phyloP scores from a whole-genome alignment of 2,329 filamentous ascomycete species.

The Monilinia vaccinii-corymbosi region DNA sequence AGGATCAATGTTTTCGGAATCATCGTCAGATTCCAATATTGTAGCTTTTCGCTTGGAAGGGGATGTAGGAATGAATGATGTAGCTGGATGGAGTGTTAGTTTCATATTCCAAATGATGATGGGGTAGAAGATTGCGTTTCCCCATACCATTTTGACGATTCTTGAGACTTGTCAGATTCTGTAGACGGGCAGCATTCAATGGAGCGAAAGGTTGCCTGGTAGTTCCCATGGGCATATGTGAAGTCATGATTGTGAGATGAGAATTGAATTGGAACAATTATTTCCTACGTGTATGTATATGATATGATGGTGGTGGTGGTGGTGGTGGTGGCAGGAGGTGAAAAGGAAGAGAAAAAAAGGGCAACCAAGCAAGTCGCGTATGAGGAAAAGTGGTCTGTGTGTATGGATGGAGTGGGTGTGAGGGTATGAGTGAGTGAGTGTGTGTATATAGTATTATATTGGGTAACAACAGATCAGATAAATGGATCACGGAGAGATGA shows the following conservation, averaged over 20 bases:
- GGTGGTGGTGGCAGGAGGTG: too few relatives aligned
- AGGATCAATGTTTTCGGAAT: constrained; percentile 56
- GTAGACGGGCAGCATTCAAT: constrained; percentile 58
- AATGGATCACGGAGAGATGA: too few relatives aligned
- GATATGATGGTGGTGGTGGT: too few relatives aligned
- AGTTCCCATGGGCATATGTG: constrained; percentile 22
- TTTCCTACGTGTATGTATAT: too few relatives aligned
- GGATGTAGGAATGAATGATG: constrained; percentile 8
- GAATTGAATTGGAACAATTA: too few relatives aligned
- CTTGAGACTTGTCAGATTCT: constrained; percentile 65
- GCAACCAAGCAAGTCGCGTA: too few relatives aligned
- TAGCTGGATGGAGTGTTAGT: constrained; percentile 19
- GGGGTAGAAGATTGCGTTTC: not conserved
- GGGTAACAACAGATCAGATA: too few relatives aligned
- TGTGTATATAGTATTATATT: too few relatives aligned
- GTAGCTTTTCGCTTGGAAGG: constrained; percentile 51
- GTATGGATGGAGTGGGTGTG: too few relatives aligned
- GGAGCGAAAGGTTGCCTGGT: constrained; percentile 64
- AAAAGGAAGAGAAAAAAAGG: too few relatives aligned
- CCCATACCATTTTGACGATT: constrained; percentile 63
- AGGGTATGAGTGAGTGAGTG: too few relatives aligned
- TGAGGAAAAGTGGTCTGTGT: too few relatives aligned
- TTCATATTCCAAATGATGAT: constrained; percentile 12
- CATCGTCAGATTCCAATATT: constrained; percentile 36
- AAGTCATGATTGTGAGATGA: constrained; percentile 19